Base-by-base conservation (phyloP, 2,329 filamentous ascomycete species). In the Conoideocrella luteorostrata region DNA sequence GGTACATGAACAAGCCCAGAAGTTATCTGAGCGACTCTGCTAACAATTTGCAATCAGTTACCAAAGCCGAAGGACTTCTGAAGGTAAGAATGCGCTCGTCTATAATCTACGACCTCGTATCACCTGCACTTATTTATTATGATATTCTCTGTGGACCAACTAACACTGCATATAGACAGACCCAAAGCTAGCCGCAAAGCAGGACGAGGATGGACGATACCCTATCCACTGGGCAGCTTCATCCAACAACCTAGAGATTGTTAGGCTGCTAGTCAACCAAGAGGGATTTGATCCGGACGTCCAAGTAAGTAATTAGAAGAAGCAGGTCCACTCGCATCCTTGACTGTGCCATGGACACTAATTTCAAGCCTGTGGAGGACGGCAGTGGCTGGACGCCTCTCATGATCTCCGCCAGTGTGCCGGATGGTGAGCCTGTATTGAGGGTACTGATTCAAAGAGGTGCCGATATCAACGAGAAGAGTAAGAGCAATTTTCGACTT, bases 161-260 rank as follows among this genome's bases (percentile, higher is more conserved):
- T 10, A 4, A 38, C 15, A 9, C 6, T 2, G 17, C n/a, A 9
- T 22, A 26, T 44, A 91, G 84, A 80, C 82, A 52, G 89, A 95
- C 58, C 82, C 86, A 3, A 90, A 86, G 56, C 77, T 94, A 30
- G 82, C 87, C 21, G 73, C 69, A 37, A 65, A 65, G 46, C 80
- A 82, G 56, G 93, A 98, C 57, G 84, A 87, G 39, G 93, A 98
- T 62, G 88, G 88, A 13, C 86, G 93, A 35, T 78, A 95, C 29
- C 84, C 93, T 3, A 81, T 97, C 45, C 93, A 98, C 71, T 98
- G 93, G 93, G 91, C 93, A 0, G 80, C 82, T 2, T 93, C 90
- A 18, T 85, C 86, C 63, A 94, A 93, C 61, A 83, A 81, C 52
- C 66, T 84, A 6, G 77, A 82, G 20, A 88, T 96, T 47, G 81